Percentiles rank a stretch among this genome's conserved stretches.
phyloP scores from a whole-genome alignment of 805 yeast genomes.

The Kazachstania psychrophila region DNA sequence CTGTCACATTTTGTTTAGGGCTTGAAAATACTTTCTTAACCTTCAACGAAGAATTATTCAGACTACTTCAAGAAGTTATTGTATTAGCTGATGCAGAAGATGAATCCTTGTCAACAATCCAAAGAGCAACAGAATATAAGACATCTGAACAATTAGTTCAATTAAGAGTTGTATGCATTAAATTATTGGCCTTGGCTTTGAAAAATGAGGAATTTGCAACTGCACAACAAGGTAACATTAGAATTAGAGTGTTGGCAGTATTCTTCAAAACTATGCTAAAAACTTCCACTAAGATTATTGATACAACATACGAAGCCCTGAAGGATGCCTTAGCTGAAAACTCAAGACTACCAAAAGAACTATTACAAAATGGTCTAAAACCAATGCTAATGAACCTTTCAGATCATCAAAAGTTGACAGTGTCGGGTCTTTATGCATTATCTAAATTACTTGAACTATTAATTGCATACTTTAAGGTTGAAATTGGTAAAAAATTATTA shows the following conservation, averaged over 20 bases:
- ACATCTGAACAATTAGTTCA: conserved; percentile 84
- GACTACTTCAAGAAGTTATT: conserved; percentile 80
- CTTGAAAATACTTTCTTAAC: conserved; percentile 73
- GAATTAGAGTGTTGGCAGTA: conserved; percentile 82
- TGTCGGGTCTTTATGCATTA: conserved; percentile 82
- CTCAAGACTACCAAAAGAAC: conserved; percentile 83
- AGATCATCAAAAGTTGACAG: conserved; percentile 84
- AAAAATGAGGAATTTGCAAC: conserved; percentile 76
- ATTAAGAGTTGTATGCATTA: conserved; percentile 82
- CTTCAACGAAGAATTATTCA: conserved; percentile 79
- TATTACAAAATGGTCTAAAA: conserved; percentile 87
- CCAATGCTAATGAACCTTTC: conserved; percentile 94
- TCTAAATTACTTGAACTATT: conserved; percentile 78
- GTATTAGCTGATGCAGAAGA: conserved; percentile 97
- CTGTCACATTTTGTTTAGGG: conserved; percentile 82
- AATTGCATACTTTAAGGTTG: conserved; percentile 91
- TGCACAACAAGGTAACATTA: conserved; percentile 64
- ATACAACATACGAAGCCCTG: conserved; percentile 87
- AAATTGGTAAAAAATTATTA: conserved; percentile 83
- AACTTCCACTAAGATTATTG: conserved; percentile 74
- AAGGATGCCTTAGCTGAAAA: conserved; percentile 76
- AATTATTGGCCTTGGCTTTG: conserved; percentile 69
- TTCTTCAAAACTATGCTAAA: conserved; percentile 89
- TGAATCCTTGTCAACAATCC: conserved; percentile 83
- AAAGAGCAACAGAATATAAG: conserved; percentile 73